Percentiles rank a stretch among this genome's conserved stretches.
Evolutionary conservation across 805 yeast species (phyloP).

Genomic region (Suhomyces pyralidae): DNA sequence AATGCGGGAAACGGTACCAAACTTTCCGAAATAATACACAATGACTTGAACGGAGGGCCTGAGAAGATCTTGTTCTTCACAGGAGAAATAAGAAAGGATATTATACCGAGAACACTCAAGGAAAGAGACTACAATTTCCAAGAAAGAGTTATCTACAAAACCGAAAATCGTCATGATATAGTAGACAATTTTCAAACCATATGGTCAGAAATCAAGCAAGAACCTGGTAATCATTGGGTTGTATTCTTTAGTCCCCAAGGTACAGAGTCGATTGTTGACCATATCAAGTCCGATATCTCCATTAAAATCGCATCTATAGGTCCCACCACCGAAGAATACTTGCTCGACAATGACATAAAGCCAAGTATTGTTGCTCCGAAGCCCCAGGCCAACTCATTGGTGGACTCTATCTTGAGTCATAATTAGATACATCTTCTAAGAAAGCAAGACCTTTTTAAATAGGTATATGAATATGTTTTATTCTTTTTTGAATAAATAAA

Average conservation of each 20-base stretch:
- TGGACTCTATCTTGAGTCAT: constrained; percentile 30
- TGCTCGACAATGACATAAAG: constrained; percentile 47
- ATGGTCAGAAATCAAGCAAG: constrained; percentile 7
- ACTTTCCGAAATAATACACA: constrained; percentile 60
- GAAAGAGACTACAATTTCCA: constrained; percentile 42
- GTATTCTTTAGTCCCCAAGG: constrained; percentile 93
- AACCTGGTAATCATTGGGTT: constrained; percentile 51
- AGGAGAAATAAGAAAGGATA: constrained; percentile 81
- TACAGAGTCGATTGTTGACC: constrained; percentile 57
- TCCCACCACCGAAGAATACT: constrained; percentile 77
- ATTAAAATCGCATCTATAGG: constrained; percentile 79
- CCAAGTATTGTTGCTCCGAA: constrained; percentile 65
- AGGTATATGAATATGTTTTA: no score
- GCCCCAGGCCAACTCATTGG: constrained; percentile 67
- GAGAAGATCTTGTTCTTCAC: constrained; percentile 66
- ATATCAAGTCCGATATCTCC: constrained; percentile 15
- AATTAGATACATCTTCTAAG: not conserved
- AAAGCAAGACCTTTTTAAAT: no score
- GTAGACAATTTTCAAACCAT: constrained; percentile 30
- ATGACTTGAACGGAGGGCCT: constrained; percentile 24
- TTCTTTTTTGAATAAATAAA: not conserved
- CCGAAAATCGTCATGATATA: constrained; percentile 51
- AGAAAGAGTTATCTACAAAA: constrained; percentile 70
- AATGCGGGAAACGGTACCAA: constrained; percentile 78
- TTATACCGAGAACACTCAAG: constrained; percentile 62